These are phyloP conservation scores for Ganoderma lucidum DNA, from an alignment of 1,284 basidiomycete genomes.

Conservation along the genomic window DNA sequence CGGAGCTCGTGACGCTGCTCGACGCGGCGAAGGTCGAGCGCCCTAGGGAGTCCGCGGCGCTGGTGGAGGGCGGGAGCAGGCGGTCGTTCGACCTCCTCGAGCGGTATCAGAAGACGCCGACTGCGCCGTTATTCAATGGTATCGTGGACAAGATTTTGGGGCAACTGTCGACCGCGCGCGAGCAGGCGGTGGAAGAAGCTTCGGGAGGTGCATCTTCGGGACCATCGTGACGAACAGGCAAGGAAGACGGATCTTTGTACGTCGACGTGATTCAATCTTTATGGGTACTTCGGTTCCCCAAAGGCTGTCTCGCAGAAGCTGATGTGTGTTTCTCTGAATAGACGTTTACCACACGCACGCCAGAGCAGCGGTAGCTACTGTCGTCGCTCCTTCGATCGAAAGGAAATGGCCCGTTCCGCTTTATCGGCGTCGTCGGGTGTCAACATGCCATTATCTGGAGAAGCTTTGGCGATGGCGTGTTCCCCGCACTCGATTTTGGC, in stretches of 20 bases:
- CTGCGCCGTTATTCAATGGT: constrained; percentile 64
- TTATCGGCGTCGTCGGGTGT: not conserved
- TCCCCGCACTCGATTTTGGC: not conserved
- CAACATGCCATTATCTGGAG: not conserved
- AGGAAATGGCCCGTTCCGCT: not conserved
- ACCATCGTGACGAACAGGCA: constrained; percentile 2
- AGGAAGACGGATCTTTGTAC: not conserved
- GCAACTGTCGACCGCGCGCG: constrained; percentile 26
- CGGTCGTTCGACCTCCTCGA: constrained; percentile 56
- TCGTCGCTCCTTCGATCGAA: not conserved
- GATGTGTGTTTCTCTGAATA: not conserved
- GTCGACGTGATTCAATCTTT: constrained; percentile 1
- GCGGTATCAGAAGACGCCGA: constrained; percentile 67
- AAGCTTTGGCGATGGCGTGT: not conserved
- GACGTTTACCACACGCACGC: not conserved
- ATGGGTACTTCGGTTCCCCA: not conserved
- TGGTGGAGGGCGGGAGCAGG: constrained; percentile 33
- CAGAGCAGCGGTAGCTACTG: not conserved
- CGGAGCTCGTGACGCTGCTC: constrained; percentile 87
- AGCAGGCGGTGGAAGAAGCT: constrained; percentile 3
- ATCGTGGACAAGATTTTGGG: constrained; percentile 55
- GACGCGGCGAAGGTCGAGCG: constrained; percentile 67
- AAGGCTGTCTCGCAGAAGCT: not conserved
- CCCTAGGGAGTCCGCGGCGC: constrained; percentile 34
- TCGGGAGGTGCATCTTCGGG: not conserved